phyloP scores from a whole-genome alignment of 306 rosid species.

The Styphnolobium japonicum region DNA sequence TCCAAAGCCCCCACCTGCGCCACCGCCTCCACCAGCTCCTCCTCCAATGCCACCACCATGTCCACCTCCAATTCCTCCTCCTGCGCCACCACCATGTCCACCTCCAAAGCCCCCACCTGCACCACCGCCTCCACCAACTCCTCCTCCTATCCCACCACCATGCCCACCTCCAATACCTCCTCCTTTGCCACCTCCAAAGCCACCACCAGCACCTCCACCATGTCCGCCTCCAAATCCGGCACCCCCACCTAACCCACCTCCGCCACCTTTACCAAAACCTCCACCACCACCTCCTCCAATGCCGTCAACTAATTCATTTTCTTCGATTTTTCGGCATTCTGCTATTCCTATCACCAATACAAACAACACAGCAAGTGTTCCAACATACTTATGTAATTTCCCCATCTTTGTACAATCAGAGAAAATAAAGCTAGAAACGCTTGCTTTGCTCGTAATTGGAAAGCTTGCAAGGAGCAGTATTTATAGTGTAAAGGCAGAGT shows the following conservation, averaged over 20 bases:
- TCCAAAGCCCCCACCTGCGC: not conserved
- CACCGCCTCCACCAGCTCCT: not conserved
- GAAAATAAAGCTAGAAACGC: not conserved
- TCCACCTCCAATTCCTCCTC: not conserved
- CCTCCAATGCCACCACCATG: not conserved
- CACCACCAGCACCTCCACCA: not conserved
- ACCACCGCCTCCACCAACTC: not conserved
- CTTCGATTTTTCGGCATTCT: slow-evolving; percentile 45
- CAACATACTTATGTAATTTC: slow-evolving; percentile 22
- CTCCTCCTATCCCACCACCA: not conserved
- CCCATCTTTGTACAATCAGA: slow-evolving; percentile 43
- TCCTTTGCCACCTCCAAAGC: not conserved
- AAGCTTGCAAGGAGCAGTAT: slow-evolving; percentile 11
- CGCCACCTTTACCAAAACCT: not conserved
- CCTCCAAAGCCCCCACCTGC: not conserved
- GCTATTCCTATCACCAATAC: slow-evolving; percentile 25
- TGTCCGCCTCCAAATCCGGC: not conserved
- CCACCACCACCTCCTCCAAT: not conserved
- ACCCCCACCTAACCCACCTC: not conserved
- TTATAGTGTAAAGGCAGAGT: slow-evolving; percentile 39
- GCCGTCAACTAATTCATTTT: slow-evolving; percentile 22
- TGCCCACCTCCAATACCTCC: not conserved
- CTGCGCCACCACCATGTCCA: not conserved
- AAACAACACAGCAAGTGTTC: slow-evolving; percentile 16
- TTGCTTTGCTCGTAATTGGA: not conserved